Percentiles rank a stretch among this genome's conserved stretches.
phyloP scores from a whole-genome alignment of 2,329 filamentous ascomycete genomes.

The Elsinoe necatrix region DNA sequence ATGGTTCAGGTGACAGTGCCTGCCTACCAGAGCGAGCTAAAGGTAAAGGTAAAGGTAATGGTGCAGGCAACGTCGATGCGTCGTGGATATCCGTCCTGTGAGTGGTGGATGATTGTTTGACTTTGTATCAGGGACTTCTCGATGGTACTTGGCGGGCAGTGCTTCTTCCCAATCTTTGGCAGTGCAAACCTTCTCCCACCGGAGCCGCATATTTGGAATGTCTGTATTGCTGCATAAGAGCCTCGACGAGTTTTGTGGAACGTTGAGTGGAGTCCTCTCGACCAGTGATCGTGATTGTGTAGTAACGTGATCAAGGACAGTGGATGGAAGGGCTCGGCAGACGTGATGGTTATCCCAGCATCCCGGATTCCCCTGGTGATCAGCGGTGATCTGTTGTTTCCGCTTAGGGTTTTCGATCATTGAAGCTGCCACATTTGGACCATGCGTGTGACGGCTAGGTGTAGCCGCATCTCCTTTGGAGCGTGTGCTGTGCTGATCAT shows the following conservation, averaged over 20 bases:
- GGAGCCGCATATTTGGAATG: neutral
- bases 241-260: neutral
- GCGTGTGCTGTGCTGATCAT: neutral
- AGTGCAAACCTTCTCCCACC: too few species aligned
- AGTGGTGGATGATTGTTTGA: neutral
- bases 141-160: too few species aligned
- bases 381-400: neutral
- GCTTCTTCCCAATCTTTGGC: too few species aligned
- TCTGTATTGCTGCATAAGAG: neutral
- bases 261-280: neutral
- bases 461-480: neutral
- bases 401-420: neutral
- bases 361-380: neutral
- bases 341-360: neutral
- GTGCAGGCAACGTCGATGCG: too few species aligned
- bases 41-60: too few species aligned
- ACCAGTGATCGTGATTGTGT: neutral
- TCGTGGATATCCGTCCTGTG: too few species aligned
- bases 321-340: neutral
- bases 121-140: neutral
- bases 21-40: too few species aligned
- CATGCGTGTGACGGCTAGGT: neutral
- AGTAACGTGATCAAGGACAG: neutral
- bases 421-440: neutral
- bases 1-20: too few species aligned